A percentile compares a stretch with the other conserved stretches of the same genome.
These are phyloP conservation scores for Talaromyces sp. DNA, from an alignment of 2,329 filamentous ascomycete genomes.

Conservation along the genomic window DNA sequence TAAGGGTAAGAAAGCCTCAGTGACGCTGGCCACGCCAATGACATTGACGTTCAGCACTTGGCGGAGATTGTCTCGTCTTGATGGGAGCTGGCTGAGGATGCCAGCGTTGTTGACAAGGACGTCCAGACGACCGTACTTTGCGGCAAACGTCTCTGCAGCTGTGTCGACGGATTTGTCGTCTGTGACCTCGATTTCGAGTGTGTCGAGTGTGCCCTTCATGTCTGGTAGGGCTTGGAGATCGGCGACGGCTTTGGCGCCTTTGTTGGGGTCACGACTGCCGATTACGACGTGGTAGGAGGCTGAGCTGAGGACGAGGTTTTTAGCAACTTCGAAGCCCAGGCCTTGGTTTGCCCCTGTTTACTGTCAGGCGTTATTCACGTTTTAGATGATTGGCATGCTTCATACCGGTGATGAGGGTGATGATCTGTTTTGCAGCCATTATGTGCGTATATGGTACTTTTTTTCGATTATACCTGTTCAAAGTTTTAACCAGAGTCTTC, in stretches of 20 bases:
- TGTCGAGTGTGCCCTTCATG: slow-evolving; percentile 20
- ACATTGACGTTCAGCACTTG: slow-evolving; percentile 43
- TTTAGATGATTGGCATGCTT: not conserved
- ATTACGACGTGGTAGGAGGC: slow-evolving; percentile 26
- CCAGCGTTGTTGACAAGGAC: slow-evolving; percentile 32
- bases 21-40: slow-evolving; percentile 40
- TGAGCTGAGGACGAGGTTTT: slow-evolving; percentile 20
- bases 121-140: slow-evolving; percentile 50
- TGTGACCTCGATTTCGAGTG: slow-evolving; percentile 48
- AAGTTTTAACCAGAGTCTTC: not conserved
- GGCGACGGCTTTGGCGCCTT: slow-evolving; percentile 20
- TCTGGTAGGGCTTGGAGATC: slow-evolving; percentile 14
- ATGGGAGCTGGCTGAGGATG: slow-evolving; percentile 13
- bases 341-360: slow-evolving; percentile 19
- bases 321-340: slow-evolving; percentile 19
- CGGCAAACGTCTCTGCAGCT: slow-evolving; percentile 55
- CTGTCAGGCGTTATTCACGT: not conserved
- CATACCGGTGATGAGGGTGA: slow-evolving; percentile 21
- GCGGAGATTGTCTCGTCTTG: slow-evolving; percentile 30
- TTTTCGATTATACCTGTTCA: not conserved
- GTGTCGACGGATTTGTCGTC: slow-evolving; percentile 53
- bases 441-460: not conserved
- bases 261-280: slow-evolving; percentile 21
- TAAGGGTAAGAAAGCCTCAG: slow-evolving; percentile 35
- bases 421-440: slow-evolving; percentile 19